Evolutionary conservation across 2,329 filamentous ascomycete genomes (phyloP).

Genomic region (Curvularia verruculosa): DNA sequence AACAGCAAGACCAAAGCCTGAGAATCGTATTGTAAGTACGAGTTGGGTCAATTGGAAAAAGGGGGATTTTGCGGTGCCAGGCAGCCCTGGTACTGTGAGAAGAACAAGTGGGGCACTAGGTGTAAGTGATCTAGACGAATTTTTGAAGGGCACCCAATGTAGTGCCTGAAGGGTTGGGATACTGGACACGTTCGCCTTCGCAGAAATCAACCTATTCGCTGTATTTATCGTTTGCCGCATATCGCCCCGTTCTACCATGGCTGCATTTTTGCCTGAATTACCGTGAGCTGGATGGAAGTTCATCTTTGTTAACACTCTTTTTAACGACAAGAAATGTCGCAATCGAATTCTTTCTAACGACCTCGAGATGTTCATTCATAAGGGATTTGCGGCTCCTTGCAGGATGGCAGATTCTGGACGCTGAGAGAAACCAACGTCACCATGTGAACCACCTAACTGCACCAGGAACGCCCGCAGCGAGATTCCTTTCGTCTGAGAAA

Average conservation of each 20-base stretch:
- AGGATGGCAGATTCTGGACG: background rate
- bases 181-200: background rate
- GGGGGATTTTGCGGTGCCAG: background rate
- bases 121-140: constrained; percentile 11
- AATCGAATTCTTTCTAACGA: background rate
- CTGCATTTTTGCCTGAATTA: background rate
- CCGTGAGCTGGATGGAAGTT: background rate
- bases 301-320: background rate
- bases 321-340: background rate
- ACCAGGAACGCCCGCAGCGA: constrained; percentile 22
- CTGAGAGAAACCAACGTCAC: background rate
- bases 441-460: constrained; percentile 18
- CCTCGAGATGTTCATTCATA: background rate
- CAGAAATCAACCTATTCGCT: background rate
- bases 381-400: background rate
- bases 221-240: background rate
- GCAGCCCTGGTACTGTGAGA: background rate
- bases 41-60: constrained; percentile 35
- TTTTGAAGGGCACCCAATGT: constrained; percentile 2
- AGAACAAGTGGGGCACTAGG: constrained; percentile 5
- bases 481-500: constrained; percentile 28
- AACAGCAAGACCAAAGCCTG: constrained; percentile 22
- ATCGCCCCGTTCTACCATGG: background rate
- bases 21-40: constrained; percentile 30
- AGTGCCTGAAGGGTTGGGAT: background rate